Base-by-base conservation (phyloP, 805 yeast genomes). In the Sugiyamaella valdiviana region DNA sequence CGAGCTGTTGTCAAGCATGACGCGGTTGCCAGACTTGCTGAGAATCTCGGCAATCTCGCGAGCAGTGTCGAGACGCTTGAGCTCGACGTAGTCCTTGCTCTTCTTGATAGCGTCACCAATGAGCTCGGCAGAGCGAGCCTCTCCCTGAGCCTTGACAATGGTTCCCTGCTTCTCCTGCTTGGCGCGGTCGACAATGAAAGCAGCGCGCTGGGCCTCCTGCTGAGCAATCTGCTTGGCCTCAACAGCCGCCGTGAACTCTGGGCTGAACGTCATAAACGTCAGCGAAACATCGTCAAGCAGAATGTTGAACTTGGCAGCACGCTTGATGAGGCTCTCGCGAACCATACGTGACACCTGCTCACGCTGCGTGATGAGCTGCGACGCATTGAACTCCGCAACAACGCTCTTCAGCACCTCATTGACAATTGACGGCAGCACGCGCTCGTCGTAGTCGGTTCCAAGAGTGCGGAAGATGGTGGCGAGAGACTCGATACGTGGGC, bases 191-290 rank as follows among this genome's bases (percentile, higher is more conserved):
- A 93, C 99, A 39, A 93, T 75, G 59, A 90, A 93, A 0, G 98
- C 97, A 6, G 99, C 98, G 68, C 95, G 83, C 71, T 93, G 97
- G 17, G 99, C 98, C 66, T 93, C 99, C 74, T 93, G 99, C 69
- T 93, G 99, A 23, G 99, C 98, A 69, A 93, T 93, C 74, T 93
- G 99, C 71, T 93, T 93, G 50, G 96, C 95, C 72, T 93, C 99
- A 48, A 93, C 99, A 3, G 98, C 98, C 40, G 85, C 82, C 38
- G 98, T 90, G 67, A 93, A 93, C 69, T 93, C 99, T 23, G 99
- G 99, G 2, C 95, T 85, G 68, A 93, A 93, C 1, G 97, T 87
- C 98, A 93, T 93, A 60, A 73, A 88, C 2, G 99, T 93, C 62
- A 93, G 79, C 5, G 99, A 93, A 41, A 93, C 99, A 69, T 93